Evolutionary conservation across 1,284 basidiomycete genomes (phyloP).

Genomic region (Papiliotrema terrestris): DNA sequence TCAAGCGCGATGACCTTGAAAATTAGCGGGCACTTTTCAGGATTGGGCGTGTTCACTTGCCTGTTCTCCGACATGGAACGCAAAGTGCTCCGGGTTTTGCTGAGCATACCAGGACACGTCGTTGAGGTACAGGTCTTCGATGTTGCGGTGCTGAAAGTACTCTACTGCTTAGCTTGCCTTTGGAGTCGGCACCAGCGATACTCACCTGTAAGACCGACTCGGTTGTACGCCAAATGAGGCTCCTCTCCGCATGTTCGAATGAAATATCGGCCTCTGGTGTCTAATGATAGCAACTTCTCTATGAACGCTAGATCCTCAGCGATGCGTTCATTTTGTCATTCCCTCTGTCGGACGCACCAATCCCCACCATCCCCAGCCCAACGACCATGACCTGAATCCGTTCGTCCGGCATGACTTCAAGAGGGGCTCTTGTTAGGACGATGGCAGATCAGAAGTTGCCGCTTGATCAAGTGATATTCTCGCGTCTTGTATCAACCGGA

Average conservation of each 20-base stretch:
- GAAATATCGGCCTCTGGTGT: conserved; percentile 54
- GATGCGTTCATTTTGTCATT: not conserved
- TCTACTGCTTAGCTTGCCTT: conserved; percentile 25
- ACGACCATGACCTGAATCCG: conserved; percentile 53
- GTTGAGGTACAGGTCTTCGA: conserved; percentile 66
- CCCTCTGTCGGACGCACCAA: conserved; percentile 50
- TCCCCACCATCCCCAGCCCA: conserved; percentile 67
- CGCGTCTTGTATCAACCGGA: too few relatives aligned
- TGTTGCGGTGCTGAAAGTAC: conserved; percentile 62
- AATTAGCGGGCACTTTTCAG: not conserved
- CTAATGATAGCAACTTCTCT: conserved; percentile 62
- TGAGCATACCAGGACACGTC: conserved; percentile 55
- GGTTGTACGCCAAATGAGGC: conserved; percentile 43
- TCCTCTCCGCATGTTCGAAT: conserved; percentile 64
- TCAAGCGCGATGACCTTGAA: conserved; percentile 47
- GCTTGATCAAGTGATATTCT: too few relatives aligned
- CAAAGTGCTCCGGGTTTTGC: conserved; percentile 56
- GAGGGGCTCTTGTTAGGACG: too few relatives aligned
- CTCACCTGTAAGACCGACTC: conserved; percentile 57
- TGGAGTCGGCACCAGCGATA: not conserved
- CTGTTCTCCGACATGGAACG: conserved; percentile 57
- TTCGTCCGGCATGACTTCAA: not conserved
- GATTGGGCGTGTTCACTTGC: too few relatives aligned
- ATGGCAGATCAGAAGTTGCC: too few relatives aligned
- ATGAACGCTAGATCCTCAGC: conserved; percentile 56